phyloP scores from a whole-genome alignment of 371 early-diverging fungal genomes.

The Actinomortierella wolfii region DNA sequence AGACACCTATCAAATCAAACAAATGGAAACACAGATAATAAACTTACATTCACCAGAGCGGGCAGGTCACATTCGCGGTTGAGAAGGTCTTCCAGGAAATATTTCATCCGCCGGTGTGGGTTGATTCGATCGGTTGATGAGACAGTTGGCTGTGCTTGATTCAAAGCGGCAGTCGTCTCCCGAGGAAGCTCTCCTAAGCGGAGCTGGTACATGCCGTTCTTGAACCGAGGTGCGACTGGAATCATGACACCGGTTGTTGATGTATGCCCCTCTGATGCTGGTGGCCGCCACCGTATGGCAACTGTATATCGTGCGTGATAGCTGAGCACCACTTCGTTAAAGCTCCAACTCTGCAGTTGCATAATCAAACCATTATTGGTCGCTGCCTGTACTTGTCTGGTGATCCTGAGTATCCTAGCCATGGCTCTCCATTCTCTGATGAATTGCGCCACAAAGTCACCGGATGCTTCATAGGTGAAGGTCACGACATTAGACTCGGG shows the following conservation, averaged over 20 bases:
- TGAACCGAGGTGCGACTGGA: constrained; percentile 29
- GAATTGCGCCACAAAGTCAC: constrained; percentile 32
- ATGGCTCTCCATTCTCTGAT: constrained; percentile 40
- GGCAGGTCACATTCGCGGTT: constrained; percentile 39
- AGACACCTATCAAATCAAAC: too few species aligned
- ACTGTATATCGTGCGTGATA: constrained; percentile 24
- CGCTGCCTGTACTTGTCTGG: constrained; percentile 38
- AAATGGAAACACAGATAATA: too few species aligned
- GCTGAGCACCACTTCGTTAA: constrained; percentile 21
- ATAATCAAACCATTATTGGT: constrained; percentile 20
- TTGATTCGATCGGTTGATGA: constrained; percentile 7
- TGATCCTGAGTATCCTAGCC: constrained; percentile 31
- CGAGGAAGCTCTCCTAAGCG: background rate
- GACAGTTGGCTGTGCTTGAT: too few species aligned
- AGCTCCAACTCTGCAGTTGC: constrained; percentile 12
- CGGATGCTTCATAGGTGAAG: constrained; percentile 32
- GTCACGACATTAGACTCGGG: constrained; percentile 16
- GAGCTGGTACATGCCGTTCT: constrained; percentile 30
- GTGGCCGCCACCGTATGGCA: constrained; percentile 25
- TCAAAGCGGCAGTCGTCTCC: too few species aligned
- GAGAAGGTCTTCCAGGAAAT: constrained; percentile 41
- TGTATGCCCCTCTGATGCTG: constrained; percentile 12
- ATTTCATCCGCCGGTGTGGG: constrained; percentile 33
- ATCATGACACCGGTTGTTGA: constrained; percentile 18
- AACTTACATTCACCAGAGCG: constrained; percentile 35